Percentiles rank a stretch among this genome's conserved stretches.
phyloP scores from a whole-genome alignment of 495 filamentous ascomycete genomes.

The Letharia columbiana region DNA sequence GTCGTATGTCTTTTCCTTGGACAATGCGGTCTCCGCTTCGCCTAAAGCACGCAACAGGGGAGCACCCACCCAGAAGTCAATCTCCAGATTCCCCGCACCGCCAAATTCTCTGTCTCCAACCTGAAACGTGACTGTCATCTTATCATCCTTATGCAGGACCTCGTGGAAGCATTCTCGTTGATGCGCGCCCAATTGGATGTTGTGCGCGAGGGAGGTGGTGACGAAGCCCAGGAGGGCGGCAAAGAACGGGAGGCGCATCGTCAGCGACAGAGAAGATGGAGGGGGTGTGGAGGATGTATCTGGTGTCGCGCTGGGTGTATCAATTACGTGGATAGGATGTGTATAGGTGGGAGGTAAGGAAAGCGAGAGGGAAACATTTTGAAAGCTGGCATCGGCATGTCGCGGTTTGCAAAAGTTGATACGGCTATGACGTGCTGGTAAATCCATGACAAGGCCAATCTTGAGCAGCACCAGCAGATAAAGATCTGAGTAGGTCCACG shows the following conservation, averaged over 20 bases:
- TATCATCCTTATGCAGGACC: constrained; percentile 80
- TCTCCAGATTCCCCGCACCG: constrained; percentile 84
- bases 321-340: background rate
- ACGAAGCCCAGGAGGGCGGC: constrained; percentile 56
- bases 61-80: constrained; percentile 89
- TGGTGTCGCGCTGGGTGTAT: background rate
- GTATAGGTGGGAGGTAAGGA: background rate
- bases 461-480: background rate
- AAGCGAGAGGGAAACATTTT: background rate
- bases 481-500: background rate
- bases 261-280: constrained; percentile 15
- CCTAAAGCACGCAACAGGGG: background rate
- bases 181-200: constrained; percentile 87
- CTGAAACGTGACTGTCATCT: constrained; percentile 98
- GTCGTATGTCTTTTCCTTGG: too few relatives aligned
- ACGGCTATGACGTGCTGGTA: background rate
- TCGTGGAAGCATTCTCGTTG: constrained; percentile 97
- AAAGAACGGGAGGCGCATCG: constrained; percentile 51
- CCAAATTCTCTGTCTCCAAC: constrained; percentile 96
- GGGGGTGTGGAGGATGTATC: background rate
- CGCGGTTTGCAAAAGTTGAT: background rate
- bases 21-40: too few relatives aligned
- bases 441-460: background rate
- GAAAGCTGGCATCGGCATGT: constrained; percentile 6
- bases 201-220: constrained; percentile 65